Evolutionary conservation across 208 protist species (phyloP).

Genomic region (Giardia duodenalis): DNA sequence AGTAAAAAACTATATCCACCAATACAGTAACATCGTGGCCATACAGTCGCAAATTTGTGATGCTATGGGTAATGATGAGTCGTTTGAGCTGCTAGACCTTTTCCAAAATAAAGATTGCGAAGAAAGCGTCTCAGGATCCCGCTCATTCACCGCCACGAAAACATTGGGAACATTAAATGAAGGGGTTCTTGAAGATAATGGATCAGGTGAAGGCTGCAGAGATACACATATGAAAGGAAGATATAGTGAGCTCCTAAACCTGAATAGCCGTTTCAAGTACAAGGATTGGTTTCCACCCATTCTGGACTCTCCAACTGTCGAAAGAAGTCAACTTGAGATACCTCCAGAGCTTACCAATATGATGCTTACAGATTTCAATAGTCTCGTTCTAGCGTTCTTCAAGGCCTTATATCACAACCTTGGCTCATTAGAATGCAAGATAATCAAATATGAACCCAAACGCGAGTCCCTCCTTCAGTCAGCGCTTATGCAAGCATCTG

Average conservation of each 20-base stretch:
- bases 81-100: neutral
- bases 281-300: neutral
- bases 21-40: neutral
- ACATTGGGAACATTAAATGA: too few species aligned
- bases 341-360: neutral
- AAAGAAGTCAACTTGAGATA: neutral
- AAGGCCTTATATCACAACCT: neutral
- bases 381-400: neutral
- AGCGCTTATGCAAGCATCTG: neutral
- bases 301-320: neutral
- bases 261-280: neutral
- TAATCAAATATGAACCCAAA: neutral
- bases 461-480: neutral
- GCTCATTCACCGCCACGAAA: neutral
- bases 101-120: neutral
- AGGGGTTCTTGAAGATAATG: too few species aligned
- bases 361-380: neutral
- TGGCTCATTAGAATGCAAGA: neutral
- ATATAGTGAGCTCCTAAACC: neutral
- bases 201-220: too few species aligned
- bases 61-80: too few species aligned
- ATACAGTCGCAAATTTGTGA: too few species aligned
- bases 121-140: neutral
- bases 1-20: neutral
- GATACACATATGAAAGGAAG: too few species aligned